Evolutionary conservation across 2,329 filamentous ascomycete genomes (phyloP).

Genomic region (Amauroascus niger): DNA sequence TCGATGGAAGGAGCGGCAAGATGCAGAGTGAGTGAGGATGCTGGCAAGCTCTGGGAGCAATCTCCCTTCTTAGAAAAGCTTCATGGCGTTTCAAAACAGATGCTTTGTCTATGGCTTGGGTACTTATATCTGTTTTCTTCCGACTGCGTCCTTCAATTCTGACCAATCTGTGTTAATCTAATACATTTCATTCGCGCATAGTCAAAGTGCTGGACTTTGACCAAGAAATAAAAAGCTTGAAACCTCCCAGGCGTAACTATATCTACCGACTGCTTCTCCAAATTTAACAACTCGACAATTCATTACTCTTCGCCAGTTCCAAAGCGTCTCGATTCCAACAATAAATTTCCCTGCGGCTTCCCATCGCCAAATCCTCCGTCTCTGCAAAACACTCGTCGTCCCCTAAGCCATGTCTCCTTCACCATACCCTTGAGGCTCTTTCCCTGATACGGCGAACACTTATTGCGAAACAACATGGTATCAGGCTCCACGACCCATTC

Average conservation of each 20-base stretch:
- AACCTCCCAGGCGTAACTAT: no score
- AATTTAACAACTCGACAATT: no score
- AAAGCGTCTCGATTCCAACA: conserved; percentile 15
- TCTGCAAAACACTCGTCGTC: conserved; percentile 61
- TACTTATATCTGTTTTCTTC: not conserved
- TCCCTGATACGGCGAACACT: conserved; percentile 82
- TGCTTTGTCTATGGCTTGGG: not conserved
- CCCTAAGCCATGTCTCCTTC: conserved; percentile 74
- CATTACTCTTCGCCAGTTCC: not conserved
- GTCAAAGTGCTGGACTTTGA: no score
- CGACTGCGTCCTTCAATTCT: not conserved
- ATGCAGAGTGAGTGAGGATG: not conserved
- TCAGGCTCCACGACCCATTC: conserved; percentile 62
- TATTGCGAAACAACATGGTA: conserved; percentile 91
- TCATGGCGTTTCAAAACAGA: not conserved
- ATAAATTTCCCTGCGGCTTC: conserved; percentile 32
- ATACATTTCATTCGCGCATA: no score
- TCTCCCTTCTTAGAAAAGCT: not conserved
- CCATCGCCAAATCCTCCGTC: conserved; percentile 40
- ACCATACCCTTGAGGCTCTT: conserved; percentile 69
- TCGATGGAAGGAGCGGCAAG: conserved; percentile 28
- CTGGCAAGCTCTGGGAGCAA: not conserved
- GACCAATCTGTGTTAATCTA: no score
- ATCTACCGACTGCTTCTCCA: no score
- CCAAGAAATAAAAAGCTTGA: no score